Evolutionary conservation across 345 rosid species (phyloP).

Genomic region (Gossypium sturtianum): DNA sequence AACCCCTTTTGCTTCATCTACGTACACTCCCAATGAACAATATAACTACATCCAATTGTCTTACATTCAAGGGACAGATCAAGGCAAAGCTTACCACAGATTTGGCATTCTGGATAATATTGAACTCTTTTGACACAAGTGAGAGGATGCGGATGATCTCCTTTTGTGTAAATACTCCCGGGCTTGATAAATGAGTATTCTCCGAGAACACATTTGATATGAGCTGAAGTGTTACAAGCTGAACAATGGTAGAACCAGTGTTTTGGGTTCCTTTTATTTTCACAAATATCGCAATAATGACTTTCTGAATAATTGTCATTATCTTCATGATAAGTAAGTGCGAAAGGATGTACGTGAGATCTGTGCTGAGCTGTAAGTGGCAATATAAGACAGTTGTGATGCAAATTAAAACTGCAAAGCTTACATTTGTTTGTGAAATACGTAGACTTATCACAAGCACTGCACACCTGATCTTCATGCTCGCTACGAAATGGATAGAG

Average conservation of each 20-base stretch:
- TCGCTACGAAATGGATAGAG: background rate
- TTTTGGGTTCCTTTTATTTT: slow-evolving; percentile 10
- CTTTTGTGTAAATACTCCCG: background rate
- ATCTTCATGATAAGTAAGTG: slow-evolving; percentile 6
- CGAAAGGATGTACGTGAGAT: background rate
- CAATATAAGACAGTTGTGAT: background rate
- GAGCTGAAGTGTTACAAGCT: background rate
- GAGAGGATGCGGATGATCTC: background rate
- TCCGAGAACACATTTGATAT: background rate
- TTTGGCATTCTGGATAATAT: background rate
- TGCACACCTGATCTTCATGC: background rate
- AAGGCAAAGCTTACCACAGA: background rate
- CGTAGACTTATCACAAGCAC: background rate
- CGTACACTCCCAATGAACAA: background rate
- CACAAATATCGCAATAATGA: slow-evolving; percentile 16
- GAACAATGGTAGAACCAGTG: slow-evolving; percentile 15
- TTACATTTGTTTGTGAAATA: background rate
- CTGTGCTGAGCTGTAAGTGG: slow-evolving; percentile 9
- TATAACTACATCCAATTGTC: background rate
- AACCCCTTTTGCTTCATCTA: background rate
- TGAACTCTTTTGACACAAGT: background rate
- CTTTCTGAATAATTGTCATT: background rate
- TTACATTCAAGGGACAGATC: background rate
- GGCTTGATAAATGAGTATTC: background rate
- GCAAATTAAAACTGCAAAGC: slow-evolving; percentile 1